These are phyloP conservation scores for Strombidium stylifer DNA, from an alignment of 73 alveolate species.

Conservation along the genomic window DNA sequence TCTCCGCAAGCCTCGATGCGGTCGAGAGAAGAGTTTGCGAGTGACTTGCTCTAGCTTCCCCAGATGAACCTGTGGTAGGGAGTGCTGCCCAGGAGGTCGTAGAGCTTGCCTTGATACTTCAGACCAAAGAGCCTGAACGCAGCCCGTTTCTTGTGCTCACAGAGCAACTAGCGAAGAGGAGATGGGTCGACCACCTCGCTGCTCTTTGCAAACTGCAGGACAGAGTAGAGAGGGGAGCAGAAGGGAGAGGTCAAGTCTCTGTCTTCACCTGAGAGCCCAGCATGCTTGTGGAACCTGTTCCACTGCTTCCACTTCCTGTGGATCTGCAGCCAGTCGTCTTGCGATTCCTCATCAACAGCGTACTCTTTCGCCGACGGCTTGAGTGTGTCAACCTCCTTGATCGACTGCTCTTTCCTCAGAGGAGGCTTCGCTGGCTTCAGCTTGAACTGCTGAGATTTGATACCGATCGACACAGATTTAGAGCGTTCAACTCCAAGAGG, in stretches of 20 bases:
- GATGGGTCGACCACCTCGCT: conserved; percentile 16
- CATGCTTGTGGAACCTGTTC: conserved; percentile 26
- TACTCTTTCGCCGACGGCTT: too few relatives aligned
- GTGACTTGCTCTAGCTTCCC: conserved; percentile 23
- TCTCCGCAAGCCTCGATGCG: conserved; percentile 46
- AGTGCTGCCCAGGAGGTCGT: conserved; percentile 9
- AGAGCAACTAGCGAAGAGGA: neutral
- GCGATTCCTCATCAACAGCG: conserved; percentile 23
- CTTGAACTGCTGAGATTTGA: too few relatives aligned
- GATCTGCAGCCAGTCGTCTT: conserved; percentile 56
- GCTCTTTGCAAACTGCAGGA: conserved; percentile 44
- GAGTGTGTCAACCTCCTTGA: too few relatives aligned
- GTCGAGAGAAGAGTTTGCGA: neutral
- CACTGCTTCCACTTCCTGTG: conserved; percentile 61
- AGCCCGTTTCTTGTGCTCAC: conserved; percentile 44
- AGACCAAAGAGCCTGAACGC: conserved; percentile 51
- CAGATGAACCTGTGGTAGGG: conserved; percentile 42
- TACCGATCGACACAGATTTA: too few relatives aligned
- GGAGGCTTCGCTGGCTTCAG: too few relatives aligned
- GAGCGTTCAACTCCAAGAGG: conserved; percentile 50
- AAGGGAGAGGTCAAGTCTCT: conserved; percentile 32
- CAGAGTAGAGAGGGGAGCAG: conserved; percentile 55
- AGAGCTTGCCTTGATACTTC: conserved; percentile 4
- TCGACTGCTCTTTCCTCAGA: too few relatives aligned
- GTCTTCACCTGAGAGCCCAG: conserved; percentile 4